Conservation (phyloP, 2,329 filamentous ascomycete species). For the Colletotrichum lupini region DNA sequence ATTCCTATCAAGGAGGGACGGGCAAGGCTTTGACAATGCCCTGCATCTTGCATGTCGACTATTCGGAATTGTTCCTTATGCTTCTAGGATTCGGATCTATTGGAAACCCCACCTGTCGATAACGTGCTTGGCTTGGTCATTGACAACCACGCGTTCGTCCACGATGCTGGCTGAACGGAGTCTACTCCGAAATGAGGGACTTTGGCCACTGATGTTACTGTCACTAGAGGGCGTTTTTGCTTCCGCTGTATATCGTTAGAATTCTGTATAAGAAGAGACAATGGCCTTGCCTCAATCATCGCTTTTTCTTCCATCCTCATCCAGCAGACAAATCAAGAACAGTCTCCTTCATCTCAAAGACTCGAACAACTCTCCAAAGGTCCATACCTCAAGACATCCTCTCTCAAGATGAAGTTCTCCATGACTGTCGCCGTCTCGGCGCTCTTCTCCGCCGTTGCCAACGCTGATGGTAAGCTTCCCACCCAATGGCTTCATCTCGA, state of each 20-base stretch:
- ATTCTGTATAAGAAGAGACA: slow-evolving; percentile 14
- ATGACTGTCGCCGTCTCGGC: slow-evolving; percentile 31
- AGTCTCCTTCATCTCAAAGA: slow-evolving; percentile 15
- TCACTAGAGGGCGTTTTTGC: background rate
- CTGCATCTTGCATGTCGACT: no score
- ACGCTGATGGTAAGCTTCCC: slow-evolving; percentile 10
- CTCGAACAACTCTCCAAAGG: slow-evolving; percentile 4
- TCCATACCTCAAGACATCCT: background rate
- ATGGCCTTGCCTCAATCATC: background rate
- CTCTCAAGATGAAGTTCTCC: slow-evolving; percentile 34
- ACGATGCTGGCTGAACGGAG: slow-evolving; percentile 1
- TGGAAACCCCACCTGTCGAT: background rate
- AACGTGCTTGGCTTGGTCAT: background rate
- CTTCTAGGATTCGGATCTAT: background rate
- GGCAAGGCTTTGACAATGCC: background rate
- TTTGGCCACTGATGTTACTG: background rate
- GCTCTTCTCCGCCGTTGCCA: slow-evolving; percentile 27
- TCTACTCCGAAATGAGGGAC: background rate
- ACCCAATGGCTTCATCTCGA: background rate
- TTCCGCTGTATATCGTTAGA: background rate
- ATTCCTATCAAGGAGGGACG: background rate
- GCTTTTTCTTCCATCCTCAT: slow-evolving; percentile 16
- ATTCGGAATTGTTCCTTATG: background rate
- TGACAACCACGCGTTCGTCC: background rate
- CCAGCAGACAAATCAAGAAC: slow-evolving; percentile 25